Conservation (phyloP, 2,329 filamentous ascomycete species). For the Pyrenophora graminea region DNA sequence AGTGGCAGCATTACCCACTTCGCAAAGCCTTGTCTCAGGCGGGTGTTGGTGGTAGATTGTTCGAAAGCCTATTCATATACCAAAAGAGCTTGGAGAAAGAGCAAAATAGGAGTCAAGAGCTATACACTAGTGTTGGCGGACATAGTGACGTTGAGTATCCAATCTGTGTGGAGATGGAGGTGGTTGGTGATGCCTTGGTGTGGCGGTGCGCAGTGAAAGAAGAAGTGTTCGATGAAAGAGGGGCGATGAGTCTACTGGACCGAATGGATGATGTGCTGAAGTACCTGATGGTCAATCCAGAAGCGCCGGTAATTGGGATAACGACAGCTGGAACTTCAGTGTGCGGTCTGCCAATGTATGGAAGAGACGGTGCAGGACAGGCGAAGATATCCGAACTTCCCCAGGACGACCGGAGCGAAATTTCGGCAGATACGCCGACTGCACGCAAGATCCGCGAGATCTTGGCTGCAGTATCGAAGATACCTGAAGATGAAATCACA, state of each 20-base stretch:
- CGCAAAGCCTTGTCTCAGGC: slow-evolving; percentile 66
- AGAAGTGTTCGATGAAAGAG: slow-evolving; percentile 54
- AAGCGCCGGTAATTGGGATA: slow-evolving; percentile 61
- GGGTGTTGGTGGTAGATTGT: slow-evolving; percentile 54
- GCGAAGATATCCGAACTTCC: background rate
- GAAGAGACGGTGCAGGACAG: slow-evolving; percentile 1
- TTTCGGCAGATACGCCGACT: slow-evolving; percentile 33
- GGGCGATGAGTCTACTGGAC: slow-evolving; percentile 58
- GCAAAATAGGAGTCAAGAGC: slow-evolving; percentile 12
- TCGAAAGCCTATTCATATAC: slow-evolving; percentile 69
- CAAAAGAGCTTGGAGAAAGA: slow-evolving; percentile 56
- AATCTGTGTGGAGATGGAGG: slow-evolving; percentile 79
- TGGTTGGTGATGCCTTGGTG: slow-evolving; percentile 57
- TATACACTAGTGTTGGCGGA: slow-evolving; percentile 68
- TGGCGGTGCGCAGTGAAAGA: slow-evolving; percentile 76
- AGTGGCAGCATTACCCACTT: slow-evolving; percentile 77
- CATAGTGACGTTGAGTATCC: slow-evolving; percentile 77
- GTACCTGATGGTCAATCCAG: slow-evolving; percentile 57
- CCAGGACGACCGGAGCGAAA: background rate
- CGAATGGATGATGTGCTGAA: slow-evolving; percentile 64
- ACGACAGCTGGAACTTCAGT: slow-evolving; percentile 60
- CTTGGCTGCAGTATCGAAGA: slow-evolving; percentile 62
- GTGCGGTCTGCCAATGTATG: slow-evolving; percentile 63
- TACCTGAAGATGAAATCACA: slow-evolving; percentile 62
- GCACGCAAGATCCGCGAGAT: slow-evolving; percentile 52